Conservation (phyloP, 140 eudicot species). For the Stevia rebaudiana region DNA sequence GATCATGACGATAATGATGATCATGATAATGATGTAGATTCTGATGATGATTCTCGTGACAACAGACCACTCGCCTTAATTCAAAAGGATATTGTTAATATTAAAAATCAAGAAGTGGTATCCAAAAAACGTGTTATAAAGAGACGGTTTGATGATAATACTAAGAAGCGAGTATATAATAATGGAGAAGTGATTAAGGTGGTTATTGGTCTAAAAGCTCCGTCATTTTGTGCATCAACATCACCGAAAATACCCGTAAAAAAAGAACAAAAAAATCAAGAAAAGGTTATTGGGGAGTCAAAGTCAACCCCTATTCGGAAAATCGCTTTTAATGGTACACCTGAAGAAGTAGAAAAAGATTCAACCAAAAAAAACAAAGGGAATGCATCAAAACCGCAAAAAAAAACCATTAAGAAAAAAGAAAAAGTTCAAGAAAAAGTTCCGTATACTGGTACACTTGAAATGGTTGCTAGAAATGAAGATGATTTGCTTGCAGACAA, state of each 20-base stretch:
- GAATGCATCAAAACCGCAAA: constrained; percentile 9
- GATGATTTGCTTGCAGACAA: constrained; percentile 17
- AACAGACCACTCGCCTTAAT: background rate
- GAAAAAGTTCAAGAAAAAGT: constrained; percentile 17
- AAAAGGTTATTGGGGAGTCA: constrained; percentile 5
- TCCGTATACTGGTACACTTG: constrained; percentile 22
- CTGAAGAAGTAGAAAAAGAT: constrained; percentile 13
- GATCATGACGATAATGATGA: constrained; percentile 12
- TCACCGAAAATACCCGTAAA: background rate
- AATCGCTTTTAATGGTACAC: constrained; percentile 18
- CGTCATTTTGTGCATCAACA: constrained; percentile 9
- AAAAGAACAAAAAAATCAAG: background rate
- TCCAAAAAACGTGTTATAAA: constrained; percentile 19
- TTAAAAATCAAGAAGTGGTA: constrained; percentile 11
- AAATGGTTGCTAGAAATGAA: constrained; percentile 25
- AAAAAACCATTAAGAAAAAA: constrained; percentile 16
- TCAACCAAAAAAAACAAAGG: constrained; percentile 6
- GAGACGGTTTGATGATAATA: constrained; percentile 17
- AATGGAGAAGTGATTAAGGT: constrained; percentile 19
- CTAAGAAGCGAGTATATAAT: background rate
- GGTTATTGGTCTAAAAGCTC: constrained; percentile 44
- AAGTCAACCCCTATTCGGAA: constrained; percentile 8
- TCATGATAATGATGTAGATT: constrained; percentile 18
- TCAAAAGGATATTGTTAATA: constrained; percentile 17
- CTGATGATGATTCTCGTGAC: constrained; percentile 15